Evolutionary conservation across 2,329 filamentous ascomycete species (phyloP).

Genomic region (Chaetomium strumarium): DNA sequence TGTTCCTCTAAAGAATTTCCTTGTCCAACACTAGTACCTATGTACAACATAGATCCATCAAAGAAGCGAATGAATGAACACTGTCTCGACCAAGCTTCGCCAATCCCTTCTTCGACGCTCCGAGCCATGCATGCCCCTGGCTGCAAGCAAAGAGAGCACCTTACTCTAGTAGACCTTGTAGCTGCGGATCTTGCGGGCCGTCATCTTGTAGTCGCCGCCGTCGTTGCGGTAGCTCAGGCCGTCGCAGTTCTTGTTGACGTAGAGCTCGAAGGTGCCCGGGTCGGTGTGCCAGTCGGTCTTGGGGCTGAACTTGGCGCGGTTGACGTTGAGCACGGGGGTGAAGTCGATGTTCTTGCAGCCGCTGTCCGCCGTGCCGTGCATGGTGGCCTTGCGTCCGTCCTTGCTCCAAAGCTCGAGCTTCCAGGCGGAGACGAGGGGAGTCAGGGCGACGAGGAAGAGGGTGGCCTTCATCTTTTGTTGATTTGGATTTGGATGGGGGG

Average conservation of each 20-base stretch:
- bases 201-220: conserved; percentile 8
- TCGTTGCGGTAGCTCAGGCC: conserved; percentile 17
- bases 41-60: too few relatives aligned
- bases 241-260: conserved; percentile 11
- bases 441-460: conserved; percentile 7
- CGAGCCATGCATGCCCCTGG: background rate
- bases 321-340: conserved; percentile 15
- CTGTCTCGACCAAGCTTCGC: too few relatives aligned
- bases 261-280: conserved; percentile 15
- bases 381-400: conserved; percentile 10
- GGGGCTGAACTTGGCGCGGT: conserved; percentile 13
- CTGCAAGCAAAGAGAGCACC: background rate
- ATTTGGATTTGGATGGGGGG: background rate
- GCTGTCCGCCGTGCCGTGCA: conserved; percentile 9
- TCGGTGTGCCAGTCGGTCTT: conserved; percentile 4
- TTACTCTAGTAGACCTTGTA: conserved; percentile 15
- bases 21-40: background rate
- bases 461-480: conserved; percentile 16
- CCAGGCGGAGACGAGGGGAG: conserved; percentile 13
- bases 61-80: too few relatives aligned
- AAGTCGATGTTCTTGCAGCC: conserved; percentile 17
- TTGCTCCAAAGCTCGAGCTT: conserved; percentile 12
- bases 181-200: conserved; percentile 12
- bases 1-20: background rate
- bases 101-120: too few relatives aligned